Conservation (phyloP, 495 filamentous ascomycete genomes). For the Lasiosphaeriaceae sp. region DNA sequence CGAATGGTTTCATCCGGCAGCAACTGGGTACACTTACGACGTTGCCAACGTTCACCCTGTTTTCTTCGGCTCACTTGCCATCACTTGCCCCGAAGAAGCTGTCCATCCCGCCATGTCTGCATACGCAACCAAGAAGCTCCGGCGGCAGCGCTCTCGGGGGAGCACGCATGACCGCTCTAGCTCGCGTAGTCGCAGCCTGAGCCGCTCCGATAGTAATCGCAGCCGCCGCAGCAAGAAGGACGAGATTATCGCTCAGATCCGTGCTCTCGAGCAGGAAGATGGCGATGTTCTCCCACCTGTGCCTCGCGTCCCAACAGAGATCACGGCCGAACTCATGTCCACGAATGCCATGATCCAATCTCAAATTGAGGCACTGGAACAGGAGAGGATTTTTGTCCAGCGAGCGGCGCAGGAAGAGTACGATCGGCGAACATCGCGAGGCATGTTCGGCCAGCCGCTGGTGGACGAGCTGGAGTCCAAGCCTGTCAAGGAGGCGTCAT, state of each 20-base stretch:
- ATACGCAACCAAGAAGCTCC: conserved; percentile 21
- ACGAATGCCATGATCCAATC: conserved; percentile 23
- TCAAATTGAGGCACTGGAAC: conserved; percentile 34
- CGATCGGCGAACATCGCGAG: conserved; percentile 11
- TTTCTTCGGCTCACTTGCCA: conserved; percentile 35
- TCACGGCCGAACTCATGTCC: neutral
- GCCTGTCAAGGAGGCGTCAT: neutral
- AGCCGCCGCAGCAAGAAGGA: conserved; percentile 10
- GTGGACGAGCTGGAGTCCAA: neutral
- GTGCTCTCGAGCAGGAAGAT: conserved; percentile 12
- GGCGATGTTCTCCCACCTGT: neutral
- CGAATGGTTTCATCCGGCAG: conserved; percentile 35
- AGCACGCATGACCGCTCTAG: conserved; percentile 1
- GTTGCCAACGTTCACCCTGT: conserved; percentile 27
- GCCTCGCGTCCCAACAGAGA: neutral
- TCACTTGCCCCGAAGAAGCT: conserved; percentile 21
- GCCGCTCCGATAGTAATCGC: conserved; percentile 9
- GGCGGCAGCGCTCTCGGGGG: conserved; percentile 10
- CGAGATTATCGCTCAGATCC: conserved; percentile 13
- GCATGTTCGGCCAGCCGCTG: conserved; percentile 1
- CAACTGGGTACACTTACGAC: conserved; percentile 32
- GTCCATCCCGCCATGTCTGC: conserved; percentile 30
- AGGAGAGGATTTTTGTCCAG: conserved; percentile 28
- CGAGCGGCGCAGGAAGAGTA: conserved; percentile 19
- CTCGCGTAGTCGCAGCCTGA: conserved; percentile 4